Percentiles rank a stretch among this genome's conserved stretches.
Evolutionary conservation across 1,284 basidiomycete species (phyloP).

Genomic region (Cryptococcus deneoformans): DNA sequence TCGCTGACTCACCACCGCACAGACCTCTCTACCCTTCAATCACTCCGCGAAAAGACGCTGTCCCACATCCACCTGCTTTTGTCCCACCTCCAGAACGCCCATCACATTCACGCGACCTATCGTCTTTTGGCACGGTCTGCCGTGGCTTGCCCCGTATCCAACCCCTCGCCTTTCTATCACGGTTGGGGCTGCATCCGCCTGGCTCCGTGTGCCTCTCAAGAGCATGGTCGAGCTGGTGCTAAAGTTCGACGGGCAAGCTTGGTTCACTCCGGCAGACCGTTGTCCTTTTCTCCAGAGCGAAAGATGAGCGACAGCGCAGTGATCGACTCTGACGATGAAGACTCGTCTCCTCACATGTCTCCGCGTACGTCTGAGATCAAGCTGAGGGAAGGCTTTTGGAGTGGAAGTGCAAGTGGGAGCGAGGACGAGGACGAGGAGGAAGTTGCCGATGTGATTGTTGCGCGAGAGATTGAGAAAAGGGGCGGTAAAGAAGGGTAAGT

Average conservation of each 20-base stretch:
- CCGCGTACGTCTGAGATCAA: conserved; percentile 10
- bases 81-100: conserved; percentile 33
- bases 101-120: conserved; percentile 39
- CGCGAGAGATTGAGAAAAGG: conserved; percentile 33
- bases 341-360: conserved; percentile 1
- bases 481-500: conserved; percentile 43
- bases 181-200: conserved; percentile 46
- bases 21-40: conserved; percentile 48
- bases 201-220: conserved; percentile 18
- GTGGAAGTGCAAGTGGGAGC: conserved; percentile 12
- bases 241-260: conserved; percentile 29
- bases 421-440: conserved; percentile 42
- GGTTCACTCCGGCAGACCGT: conserved; percentile 11
- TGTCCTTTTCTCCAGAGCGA: neutral
- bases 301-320: neutral
- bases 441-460: conserved; percentile 33
- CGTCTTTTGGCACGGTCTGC: conserved; percentile 42
- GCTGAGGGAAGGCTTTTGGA: conserved; percentile 15
- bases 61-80: conserved; percentile 45
- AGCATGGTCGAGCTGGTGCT: neutral
- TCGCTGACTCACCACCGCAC: neutral
- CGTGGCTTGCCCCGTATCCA: conserved; percentile 3
- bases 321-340: neutral
- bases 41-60: conserved; percentile 47
- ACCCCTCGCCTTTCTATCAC: conserved; percentile 7